Percentiles rank a stretch among this genome's conserved stretches.
phyloP scores from a whole-genome alignment of 768 basidiomycete genomes.

The Cantharellus anzutake region DNA sequence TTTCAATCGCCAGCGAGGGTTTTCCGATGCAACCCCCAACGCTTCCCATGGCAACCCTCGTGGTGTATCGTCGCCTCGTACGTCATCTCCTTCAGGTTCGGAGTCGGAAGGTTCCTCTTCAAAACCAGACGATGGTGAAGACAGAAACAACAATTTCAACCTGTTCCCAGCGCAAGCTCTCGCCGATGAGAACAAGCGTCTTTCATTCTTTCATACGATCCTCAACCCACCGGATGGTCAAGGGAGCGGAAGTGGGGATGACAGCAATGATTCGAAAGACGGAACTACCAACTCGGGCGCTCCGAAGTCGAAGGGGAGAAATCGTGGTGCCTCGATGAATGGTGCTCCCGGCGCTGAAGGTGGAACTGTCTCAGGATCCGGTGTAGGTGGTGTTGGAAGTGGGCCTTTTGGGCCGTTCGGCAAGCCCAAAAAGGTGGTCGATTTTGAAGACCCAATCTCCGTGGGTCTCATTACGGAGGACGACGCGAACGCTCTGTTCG shows the following conservation, averaged over 20 bases:
- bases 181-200: constrained; percentile 44
- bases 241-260: background rate
- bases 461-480: constrained; percentile 50
- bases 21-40: too few species aligned
- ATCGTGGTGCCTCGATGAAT: background rate
- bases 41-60: too few species aligned
- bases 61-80: too few species aligned
- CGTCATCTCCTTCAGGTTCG: too few species aligned
- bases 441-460: constrained; percentile 46
- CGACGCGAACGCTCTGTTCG: constrained; percentile 54
- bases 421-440: background rate
- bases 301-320: background rate
- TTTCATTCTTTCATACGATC: constrained; percentile 70
- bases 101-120: too few species aligned
- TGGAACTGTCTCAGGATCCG: background rate
- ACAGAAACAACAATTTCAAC: constrained; percentile 24
- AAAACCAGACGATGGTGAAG: too few species aligned
- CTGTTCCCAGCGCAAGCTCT: constrained; percentile 63
- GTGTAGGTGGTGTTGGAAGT: constrained; percentile 24
- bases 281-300: background rate
- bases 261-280: background rate
- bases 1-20: too few species aligned
- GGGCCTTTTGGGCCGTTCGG: background rate
- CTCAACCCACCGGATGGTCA: constrained; percentile 33
- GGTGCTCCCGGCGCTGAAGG: background rate